These are phyloP conservation scores for Torrubiella hemipterigena DNA, from an alignment of 2,329 filamentous ascomycete species.

Conservation along the genomic window DNA sequence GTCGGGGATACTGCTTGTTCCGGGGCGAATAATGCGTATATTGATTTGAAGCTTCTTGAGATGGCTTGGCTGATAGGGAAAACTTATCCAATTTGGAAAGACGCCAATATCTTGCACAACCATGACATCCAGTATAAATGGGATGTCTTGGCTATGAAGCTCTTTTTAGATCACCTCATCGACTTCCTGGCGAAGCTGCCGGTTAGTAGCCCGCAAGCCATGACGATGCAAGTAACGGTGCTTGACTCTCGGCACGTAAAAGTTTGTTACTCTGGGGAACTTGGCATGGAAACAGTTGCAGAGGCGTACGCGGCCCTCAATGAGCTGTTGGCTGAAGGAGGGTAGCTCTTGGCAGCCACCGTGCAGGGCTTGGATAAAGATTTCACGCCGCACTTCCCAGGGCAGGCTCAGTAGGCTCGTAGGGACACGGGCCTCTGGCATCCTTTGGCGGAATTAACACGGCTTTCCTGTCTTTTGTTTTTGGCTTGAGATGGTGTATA, in stretches of 20 bases:
- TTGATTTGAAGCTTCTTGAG: conserved; percentile 1
- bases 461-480: too few species aligned
- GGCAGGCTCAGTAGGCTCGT: conserved; percentile 3
- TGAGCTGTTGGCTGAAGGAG: not conserved
- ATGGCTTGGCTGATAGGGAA: conserved; percentile 1
- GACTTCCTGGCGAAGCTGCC: conserved; percentile 1
- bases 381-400: conserved; percentile 2
- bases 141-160: conserved; percentile 1
- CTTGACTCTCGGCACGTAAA: conserved; percentile 3
- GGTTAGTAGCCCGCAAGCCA: conserved; percentile 2
- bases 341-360: not conserved
- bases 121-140: conserved; percentile 3
- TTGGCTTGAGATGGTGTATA: too few species aligned
- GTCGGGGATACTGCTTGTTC: not conserved
- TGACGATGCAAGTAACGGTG: not conserved
- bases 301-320: conserved; percentile 1
- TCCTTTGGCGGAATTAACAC: too few species aligned
- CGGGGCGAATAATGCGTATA: conserved; percentile 1
- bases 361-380: conserved; percentile 2
- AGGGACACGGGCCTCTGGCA: too few species aligned
- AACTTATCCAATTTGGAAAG: conserved; percentile 2
- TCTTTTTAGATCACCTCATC: not conserved
- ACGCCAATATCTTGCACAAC: conserved; percentile 2
- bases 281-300: conserved; percentile 2
- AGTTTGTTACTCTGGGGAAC: conserved; percentile 1